Conservation (phyloP, 345 rosid genomes). For the Citrus reticulata region DNA sequence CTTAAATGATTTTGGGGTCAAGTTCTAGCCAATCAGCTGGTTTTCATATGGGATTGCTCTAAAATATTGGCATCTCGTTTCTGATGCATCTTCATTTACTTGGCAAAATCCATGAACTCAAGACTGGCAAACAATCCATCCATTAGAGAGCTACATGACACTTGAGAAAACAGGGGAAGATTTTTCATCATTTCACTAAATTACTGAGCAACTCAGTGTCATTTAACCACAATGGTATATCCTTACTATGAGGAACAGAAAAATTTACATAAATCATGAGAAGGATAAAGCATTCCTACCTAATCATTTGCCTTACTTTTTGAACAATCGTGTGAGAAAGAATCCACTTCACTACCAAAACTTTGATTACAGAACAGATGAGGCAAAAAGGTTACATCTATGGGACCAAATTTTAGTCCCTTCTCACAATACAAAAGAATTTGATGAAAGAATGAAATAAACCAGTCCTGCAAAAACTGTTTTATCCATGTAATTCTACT, state of each 20-base stretch:
- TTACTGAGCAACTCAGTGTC: background rate
- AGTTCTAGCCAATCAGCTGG: background rate
- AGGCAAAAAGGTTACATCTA: conserved; percentile 8
- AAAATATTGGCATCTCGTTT: background rate
- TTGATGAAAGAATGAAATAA: conserved; percentile 24
- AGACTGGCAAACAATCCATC: background rate
- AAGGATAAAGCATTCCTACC: background rate
- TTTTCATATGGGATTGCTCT: background rate
- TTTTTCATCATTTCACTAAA: background rate
- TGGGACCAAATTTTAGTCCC: conserved; percentile 11
- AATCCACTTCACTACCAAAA: background rate
- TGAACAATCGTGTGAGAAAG: background rate
- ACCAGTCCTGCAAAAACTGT: background rate
- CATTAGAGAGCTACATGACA: background rate
- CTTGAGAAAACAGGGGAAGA: background rate
- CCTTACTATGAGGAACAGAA: no score
- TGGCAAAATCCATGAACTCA: background rate
- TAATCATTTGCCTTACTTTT: background rate
- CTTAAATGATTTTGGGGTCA: no score
- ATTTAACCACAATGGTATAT: background rate
- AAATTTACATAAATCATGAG: background rate
- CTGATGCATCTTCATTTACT: no score
- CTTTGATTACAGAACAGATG: background rate
- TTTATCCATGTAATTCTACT: conserved; percentile 12
- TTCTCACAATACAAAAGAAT: conserved; percentile 1